phyloP scores from a whole-genome alignment of 176 grass and related monocot species.

The Melocanna baccifera region DNA sequence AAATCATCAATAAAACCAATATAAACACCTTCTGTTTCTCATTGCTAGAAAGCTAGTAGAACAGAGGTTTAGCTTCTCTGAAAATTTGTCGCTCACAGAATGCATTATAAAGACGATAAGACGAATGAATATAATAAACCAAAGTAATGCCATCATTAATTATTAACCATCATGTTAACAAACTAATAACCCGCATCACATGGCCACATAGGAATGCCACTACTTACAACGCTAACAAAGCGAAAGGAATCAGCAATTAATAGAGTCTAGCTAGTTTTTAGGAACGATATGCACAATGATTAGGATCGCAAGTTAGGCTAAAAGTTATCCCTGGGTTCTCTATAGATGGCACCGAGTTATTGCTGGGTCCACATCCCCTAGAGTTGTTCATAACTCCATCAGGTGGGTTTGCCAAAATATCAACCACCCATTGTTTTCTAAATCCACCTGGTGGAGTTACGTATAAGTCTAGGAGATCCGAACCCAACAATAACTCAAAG shows the following conservation, averaged over 20 bases:
- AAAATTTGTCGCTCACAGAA: neutral
- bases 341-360: too few species aligned
- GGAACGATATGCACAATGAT: slow-evolving; percentile 12
- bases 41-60: neutral
- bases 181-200: neutral
- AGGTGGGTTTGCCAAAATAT: too few species aligned
- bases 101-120: neutral
- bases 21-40: too few species aligned
- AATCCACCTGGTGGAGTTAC: too few species aligned
- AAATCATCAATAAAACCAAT: too few species aligned
- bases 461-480: too few species aligned
- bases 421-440: too few species aligned
- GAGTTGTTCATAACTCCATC: too few species aligned
- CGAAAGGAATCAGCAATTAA: neutral
- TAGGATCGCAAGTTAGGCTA: slow-evolving; percentile 21
- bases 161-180: neutral
- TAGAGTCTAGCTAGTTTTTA: neutral
- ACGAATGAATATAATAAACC: neutral
- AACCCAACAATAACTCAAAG: neutral
- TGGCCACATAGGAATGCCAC: slow-evolving; percentile 15
- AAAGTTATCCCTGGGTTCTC: neutral
- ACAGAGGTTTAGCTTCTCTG: neutral
- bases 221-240: neutral
- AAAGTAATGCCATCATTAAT: neutral
- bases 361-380: too few species aligned